A percentile compares a stretch with the other conserved stretches of the same genome.
Evolutionary conservation across 306 rosid genomes (phyloP).

Genomic region (Glycine tomentella): DNA sequence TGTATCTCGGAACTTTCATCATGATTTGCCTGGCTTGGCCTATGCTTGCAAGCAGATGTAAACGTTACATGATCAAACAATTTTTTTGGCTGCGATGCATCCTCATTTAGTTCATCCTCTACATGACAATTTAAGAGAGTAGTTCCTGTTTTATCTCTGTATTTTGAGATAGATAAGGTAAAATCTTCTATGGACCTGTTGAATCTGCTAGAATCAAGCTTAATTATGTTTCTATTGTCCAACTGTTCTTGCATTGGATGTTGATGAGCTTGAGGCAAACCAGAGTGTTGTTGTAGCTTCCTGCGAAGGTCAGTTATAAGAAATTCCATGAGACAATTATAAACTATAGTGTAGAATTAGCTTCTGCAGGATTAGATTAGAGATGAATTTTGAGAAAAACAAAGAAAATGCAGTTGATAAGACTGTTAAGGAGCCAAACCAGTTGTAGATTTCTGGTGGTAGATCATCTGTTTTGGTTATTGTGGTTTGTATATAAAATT

Average conservation of each 20-base stretch:
- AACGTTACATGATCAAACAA: slow-evolving; percentile 51
- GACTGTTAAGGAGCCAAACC: slow-evolving; percentile 48
- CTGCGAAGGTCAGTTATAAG: slow-evolving; percentile 49
- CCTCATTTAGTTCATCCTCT: slow-evolving; percentile 56
- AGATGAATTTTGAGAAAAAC: slow-evolving; percentile 34
- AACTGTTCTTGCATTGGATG: slow-evolving; percentile 37
- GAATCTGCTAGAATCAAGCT: slow-evolving; percentile 50
- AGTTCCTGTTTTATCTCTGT: slow-evolving; percentile 47
- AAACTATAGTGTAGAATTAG: slow-evolving; percentile 5
- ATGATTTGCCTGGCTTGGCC: slow-evolving; percentile 43
- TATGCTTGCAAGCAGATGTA: slow-evolving; percentile 48
- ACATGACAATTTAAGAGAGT: slow-evolving; percentile 41
- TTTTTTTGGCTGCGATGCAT: slow-evolving; percentile 46
- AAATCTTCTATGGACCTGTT: slow-evolving; percentile 45
- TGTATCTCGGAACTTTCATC: slow-evolving; percentile 50
- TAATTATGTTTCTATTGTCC: slow-evolving; percentile 40
- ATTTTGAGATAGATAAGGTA: slow-evolving; percentile 48
- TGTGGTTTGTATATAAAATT: slow-evolving; percentile 36
- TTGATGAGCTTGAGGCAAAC: background rate
- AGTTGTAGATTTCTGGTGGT: slow-evolving; percentile 44
- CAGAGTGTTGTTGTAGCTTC: slow-evolving; percentile 54
- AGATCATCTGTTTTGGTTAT: slow-evolving; percentile 47
- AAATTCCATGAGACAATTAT: slow-evolving; percentile 43
- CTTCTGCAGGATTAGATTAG: slow-evolving; percentile 17
- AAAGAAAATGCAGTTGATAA: slow-evolving; percentile 21